phyloP scores from a whole-genome alignment of 371 early-diverging fungal species.

The Apophysomyces elegans region DNA sequence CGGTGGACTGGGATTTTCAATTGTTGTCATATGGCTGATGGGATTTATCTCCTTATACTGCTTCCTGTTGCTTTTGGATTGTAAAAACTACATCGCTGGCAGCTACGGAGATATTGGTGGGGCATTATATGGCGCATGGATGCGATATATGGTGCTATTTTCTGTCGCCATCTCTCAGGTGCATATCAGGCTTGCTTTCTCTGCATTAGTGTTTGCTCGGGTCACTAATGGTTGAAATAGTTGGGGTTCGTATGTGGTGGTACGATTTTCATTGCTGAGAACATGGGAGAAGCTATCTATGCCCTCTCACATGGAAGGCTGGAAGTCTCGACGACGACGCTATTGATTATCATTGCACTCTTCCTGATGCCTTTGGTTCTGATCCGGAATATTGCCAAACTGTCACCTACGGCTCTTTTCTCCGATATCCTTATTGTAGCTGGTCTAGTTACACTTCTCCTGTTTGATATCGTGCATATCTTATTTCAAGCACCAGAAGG shows the following conservation, averaged over 20 bases:
- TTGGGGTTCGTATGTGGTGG: slow-evolving; percentile 90
- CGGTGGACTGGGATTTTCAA: slow-evolving; percentile 76
- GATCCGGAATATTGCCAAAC: slow-evolving; percentile 85
- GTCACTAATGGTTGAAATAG: slow-evolving; percentile 31
- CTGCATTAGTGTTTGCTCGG: background rate
- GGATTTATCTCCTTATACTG: slow-evolving; percentile 71
- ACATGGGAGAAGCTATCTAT: slow-evolving; percentile 70
- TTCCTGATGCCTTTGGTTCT: slow-evolving; percentile 74
- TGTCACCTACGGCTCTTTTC: slow-evolving; percentile 83
- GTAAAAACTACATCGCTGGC: slow-evolving; percentile 67
- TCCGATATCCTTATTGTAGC: slow-evolving; percentile 87
- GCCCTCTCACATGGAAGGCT: slow-evolving; percentile 61
- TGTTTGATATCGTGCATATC: slow-evolving; percentile 38
- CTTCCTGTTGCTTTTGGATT: slow-evolving; percentile 70
- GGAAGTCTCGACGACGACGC: slow-evolving; percentile 29
- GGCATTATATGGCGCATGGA: slow-evolving; percentile 77
- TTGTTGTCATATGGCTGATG: slow-evolving; percentile 64
- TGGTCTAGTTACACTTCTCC: slow-evolving; percentile 62
- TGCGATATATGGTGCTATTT: slow-evolving; percentile 76
- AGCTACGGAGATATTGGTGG: slow-evolving; percentile 94
- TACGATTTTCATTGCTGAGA: slow-evolving; percentile 85
- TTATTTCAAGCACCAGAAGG: slow-evolving; percentile 22
- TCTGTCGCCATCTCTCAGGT: slow-evolving; percentile 86
- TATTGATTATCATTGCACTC: slow-evolving; percentile 29
- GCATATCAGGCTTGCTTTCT: slow-evolving; percentile 15